Evolutionary conservation across 208 protist genomes (phyloP).

Genomic region (Histomonas meleagridis): DNA sequence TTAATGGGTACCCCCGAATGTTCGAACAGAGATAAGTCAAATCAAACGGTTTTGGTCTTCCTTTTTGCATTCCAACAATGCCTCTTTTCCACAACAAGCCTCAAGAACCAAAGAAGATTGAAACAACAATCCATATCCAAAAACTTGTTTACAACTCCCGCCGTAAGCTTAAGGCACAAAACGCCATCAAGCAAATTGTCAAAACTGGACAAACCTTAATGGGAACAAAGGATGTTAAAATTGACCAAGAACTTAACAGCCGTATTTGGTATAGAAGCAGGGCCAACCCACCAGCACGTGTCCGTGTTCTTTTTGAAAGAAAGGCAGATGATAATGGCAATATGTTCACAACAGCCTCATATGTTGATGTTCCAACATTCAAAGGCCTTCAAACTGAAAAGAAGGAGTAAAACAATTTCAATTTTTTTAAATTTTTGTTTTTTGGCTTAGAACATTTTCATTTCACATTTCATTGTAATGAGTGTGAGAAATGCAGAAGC

Average conservation of each 20-base stretch:
- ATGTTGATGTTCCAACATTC: background rate
- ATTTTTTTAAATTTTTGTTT: too few species aligned
- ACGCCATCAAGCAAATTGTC: background rate
- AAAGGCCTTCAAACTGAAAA: background rate
- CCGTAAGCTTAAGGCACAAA: background rate
- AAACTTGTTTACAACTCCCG: background rate
- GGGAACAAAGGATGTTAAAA: background rate
- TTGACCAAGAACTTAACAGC: slow-evolving; percentile 13
- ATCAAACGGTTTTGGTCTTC: too few species aligned
- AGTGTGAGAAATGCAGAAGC: background rate
- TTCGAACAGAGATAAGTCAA: too few species aligned
- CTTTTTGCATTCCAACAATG: too few species aligned
- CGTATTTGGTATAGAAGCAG: background rate
- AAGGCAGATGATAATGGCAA: slow-evolving; percentile 3
- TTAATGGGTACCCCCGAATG: too few species aligned
- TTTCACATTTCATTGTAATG: background rate
- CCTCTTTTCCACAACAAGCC: too few species aligned
- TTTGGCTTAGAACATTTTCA: too few species aligned
- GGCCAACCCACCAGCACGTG: background rate
- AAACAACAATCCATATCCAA: slow-evolving; percentile 21
- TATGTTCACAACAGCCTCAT: slow-evolving; percentile 2
- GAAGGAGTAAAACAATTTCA: too few species aligned
- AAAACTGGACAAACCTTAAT: background rate
- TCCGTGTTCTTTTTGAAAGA: background rate
- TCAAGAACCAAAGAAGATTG: background rate